Evolutionary conservation across 2,329 filamentous ascomycete genomes (phyloP), one percentile per base, ranked within the genome.

Genomic region (Phialophora chinensis): DNA sequence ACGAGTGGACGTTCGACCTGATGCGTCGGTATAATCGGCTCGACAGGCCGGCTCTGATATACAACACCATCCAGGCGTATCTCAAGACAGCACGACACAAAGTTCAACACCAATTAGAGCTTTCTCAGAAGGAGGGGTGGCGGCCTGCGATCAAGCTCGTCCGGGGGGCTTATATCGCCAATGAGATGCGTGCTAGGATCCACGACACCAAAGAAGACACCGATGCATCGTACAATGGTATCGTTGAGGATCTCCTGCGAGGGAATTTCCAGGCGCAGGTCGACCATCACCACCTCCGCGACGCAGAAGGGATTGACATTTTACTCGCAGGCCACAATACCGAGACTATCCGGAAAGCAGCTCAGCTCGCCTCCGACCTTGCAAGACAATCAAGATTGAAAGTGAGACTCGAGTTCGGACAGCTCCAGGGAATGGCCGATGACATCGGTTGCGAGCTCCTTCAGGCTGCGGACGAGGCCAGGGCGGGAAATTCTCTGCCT

Each of bases 401-500:
- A 47, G 77, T 81, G 55, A 80, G 84, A 14, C 78, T 87, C 1
- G 79, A 81, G 42, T 93, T 92, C 77, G 91, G 91, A 2, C 93
- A 97, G 80, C 86, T 97, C 0, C 91, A 94, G 81, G 93, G 94
- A 49, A 98, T 98, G 94, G 94, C 94, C 1, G 94, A 98, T 73
- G 93, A 97, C 76, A 88, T 98, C 60, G 92, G 90, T 65, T 84
- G 85, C 71, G 81, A 83, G 44, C 78, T 88, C 1, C n/a, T 54
- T 35, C 78, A 78, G 55, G 71, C 62, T 27, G 73, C 68, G 67
- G 72, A 69, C 57, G 69, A 71, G 50, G 72, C 65, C 68, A 61
- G 69, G 65, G 66, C 42, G 50, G 74, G 67, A 23, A 71, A 73
- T 14, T 74, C 74, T 12, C 71, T 61, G 60, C 60, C 65, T 62